Evolutionary conservation across 768 basidiomycete genomes (phyloP).

Genomic region (Neoboletus magnificus): DNA sequence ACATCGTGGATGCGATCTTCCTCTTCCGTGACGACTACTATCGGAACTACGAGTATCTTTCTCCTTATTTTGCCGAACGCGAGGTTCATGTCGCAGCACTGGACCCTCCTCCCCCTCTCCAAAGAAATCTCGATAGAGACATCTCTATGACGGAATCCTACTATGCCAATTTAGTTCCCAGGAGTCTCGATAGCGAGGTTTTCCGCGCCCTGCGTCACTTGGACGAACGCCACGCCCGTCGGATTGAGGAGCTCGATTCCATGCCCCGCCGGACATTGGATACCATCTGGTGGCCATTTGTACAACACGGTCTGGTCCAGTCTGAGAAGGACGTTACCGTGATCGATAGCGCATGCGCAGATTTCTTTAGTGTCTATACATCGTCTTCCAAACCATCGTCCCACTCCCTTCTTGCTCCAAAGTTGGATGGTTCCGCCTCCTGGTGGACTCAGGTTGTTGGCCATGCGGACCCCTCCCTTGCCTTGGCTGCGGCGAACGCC

Average conservation of each 20-base stretch:
- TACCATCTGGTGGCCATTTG: conserved; percentile 95
- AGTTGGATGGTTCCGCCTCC: conserved; percentile 90
- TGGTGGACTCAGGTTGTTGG: conserved; percentile 98
- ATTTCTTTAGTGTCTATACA: conserved; percentile 78
- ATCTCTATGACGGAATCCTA: conserved; percentile 59
- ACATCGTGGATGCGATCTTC: conserved; percentile 78
- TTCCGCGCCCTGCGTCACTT: conserved; percentile 53
- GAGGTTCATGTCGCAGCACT: conserved; percentile 55
- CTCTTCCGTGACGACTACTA: conserved; percentile 87
- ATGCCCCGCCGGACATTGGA: conserved; percentile 79
- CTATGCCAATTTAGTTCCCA: conserved; percentile 52
- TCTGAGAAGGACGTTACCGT: conserved; percentile 75
- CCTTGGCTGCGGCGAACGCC: conserved; percentile 83
- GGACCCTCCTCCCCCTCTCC: conserved; percentile 54
- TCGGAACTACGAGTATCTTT: conserved; percentile 80
- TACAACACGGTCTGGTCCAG: conserved; percentile 78
- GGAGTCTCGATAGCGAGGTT: conserved; percentile 36
- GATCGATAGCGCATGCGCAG: conserved; percentile 85
- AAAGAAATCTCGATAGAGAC: conserved; percentile 45
- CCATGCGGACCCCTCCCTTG: conserved; percentile 71
- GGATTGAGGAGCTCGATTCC: conserved; percentile 69
- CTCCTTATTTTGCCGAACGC: conserved; percentile 73
- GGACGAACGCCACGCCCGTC: conserved; percentile 56
- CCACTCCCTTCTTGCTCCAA: conserved; percentile 47
- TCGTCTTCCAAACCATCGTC: conserved; percentile 21